Conservation (phyloP, 2,329 filamentous ascomycete genomes). For the Talaromyces sp. region DNA sequence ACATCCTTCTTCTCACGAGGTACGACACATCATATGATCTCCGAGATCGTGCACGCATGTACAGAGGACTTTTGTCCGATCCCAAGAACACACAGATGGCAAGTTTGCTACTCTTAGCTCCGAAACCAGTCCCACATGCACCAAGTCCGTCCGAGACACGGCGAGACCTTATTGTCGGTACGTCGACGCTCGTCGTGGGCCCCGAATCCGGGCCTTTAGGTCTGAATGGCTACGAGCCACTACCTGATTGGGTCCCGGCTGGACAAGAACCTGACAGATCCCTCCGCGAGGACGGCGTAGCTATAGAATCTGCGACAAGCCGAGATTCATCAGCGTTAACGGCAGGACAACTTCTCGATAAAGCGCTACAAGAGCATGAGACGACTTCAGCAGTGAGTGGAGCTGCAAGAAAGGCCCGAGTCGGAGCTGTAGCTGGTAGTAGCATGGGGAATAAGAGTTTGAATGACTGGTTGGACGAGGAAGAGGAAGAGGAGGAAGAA, state of each 20-base stretch:
- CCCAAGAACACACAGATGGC: conserved; percentile 77
- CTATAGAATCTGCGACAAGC: conserved; percentile 23
- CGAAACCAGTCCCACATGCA: conserved; percentile 87
- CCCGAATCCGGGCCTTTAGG: conserved; percentile 70
- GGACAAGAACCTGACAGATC: conserved; percentile 75
- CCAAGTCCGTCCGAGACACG: conserved; percentile 84
- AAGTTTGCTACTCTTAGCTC: conserved; percentile 82
- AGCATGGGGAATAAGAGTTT: conserved; percentile 62
- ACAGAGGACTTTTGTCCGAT: conserved; percentile 75
- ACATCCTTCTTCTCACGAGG: conserved; percentile 76
- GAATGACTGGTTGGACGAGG: conserved; percentile 81
- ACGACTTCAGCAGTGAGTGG: conserved; percentile 24
- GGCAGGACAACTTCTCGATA: conserved; percentile 43
- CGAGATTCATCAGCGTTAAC: conserved; percentile 28
- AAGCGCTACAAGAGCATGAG: conserved; percentile 43
- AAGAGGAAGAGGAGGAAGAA: conserved; percentile 36
- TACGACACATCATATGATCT: conserved; percentile 96
- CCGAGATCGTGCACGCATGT: conserved; percentile 83
- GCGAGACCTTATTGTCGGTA: conserved; percentile 74
- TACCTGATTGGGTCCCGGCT: conserved; percentile 80
- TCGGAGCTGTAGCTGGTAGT: conserved; percentile 43
- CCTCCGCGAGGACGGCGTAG: conserved; percentile 61
- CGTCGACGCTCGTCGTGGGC: conserved; percentile 78
- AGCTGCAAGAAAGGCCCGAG: conserved; percentile 21
- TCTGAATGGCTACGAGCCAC: conserved; percentile 69